Evolutionary conservation across 1,284 basidiomycete species (phyloP).

Genomic region (Anthracocystis walkeri): DNA sequence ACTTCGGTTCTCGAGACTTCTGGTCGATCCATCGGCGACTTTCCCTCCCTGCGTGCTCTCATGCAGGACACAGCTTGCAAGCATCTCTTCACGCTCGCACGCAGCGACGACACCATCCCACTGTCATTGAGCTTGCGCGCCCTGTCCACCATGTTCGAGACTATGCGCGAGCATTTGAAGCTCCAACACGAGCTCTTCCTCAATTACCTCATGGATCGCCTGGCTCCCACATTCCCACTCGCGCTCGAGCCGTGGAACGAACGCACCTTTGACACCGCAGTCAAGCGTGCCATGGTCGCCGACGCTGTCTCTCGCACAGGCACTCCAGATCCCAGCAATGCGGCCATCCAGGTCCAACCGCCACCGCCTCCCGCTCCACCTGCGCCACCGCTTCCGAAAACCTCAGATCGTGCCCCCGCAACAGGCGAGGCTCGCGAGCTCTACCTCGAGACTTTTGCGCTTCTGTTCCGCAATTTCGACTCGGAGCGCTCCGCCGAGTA

Average conservation of each 20-base stretch:
- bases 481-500: slow-evolving; percentile 75
- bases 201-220: slow-evolving; percentile 89
- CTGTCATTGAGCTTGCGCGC: slow-evolving; percentile 85
- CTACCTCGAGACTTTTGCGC: slow-evolving; percentile 86
- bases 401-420: slow-evolving; percentile 74
- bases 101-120: slow-evolving; percentile 83
- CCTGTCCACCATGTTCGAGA: slow-evolving; percentile 87
- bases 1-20: slow-evolving; percentile 90
- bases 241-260: slow-evolving; percentile 66
- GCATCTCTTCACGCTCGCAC: slow-evolving; percentile 79
- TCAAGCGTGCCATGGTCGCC: slow-evolving; percentile 35
- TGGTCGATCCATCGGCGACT: slow-evolving; percentile 76
- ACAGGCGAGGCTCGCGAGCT: slow-evolving; percentile 86
- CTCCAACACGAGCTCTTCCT: slow-evolving; percentile 97
- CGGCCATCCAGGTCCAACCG: slow-evolving; percentile 54
- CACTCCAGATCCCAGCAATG: slow-evolving; percentile 13
- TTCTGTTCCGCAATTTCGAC: slow-evolving; percentile 75
- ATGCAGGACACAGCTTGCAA: slow-evolving; percentile 92
- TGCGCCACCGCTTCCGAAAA: slow-evolving; percentile 73
- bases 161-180: slow-evolving; percentile 87
- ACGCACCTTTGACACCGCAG: slow-evolving; percentile 66
- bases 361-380: slow-evolving; percentile 74
- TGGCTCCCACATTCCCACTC: slow-evolving; percentile 72
- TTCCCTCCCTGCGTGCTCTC: slow-evolving; percentile 79
- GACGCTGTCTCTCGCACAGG: slow-evolving; percentile 28